Conservation (phyloP, 139 green algal species). For the Marvania coccoides region DNA sequence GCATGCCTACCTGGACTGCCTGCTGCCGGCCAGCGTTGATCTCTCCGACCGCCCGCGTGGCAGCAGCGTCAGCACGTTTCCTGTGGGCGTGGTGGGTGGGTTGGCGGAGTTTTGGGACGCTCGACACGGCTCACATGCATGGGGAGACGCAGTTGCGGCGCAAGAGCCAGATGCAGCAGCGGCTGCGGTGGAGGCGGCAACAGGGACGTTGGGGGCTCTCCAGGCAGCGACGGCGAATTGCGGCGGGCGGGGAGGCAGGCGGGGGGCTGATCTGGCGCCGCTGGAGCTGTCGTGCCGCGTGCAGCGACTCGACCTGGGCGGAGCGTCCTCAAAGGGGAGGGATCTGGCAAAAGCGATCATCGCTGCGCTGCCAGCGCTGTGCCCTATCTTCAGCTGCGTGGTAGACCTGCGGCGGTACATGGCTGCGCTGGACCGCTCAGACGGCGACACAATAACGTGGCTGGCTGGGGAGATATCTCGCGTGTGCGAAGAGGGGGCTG, state of each 20-base stretch:
- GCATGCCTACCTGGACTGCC: slow-evolving; percentile 50
- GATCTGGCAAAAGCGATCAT: slow-evolving; percentile 9
- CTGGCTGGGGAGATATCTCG: not conserved
- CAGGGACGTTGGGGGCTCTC: not conserved
- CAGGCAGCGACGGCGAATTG: not conserved
- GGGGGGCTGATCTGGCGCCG: slow-evolving; percentile 12
- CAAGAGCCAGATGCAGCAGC: not conserved
- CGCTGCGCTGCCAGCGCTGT: not conserved
- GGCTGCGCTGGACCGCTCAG: not conserved
- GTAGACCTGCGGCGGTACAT: slow-evolving; percentile 19
- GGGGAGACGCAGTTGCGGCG: not conserved
- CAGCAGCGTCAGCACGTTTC: slow-evolving; percentile 1
- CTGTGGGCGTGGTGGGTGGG: slow-evolving; percentile 18
- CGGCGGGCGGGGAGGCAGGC: too few species aligned
- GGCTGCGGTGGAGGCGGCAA: not conserved
- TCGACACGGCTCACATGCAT: not conserved
- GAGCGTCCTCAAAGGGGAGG: not conserved
- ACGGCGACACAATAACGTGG: not conserved
- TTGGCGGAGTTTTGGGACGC: slow-evolving; percentile 17
- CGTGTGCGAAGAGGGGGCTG: not conserved
- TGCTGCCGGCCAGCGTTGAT: slow-evolving; percentile 24
- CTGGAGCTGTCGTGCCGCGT: slow-evolving; percentile 19
- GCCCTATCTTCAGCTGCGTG: slow-evolving; percentile 7
- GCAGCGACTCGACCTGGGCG: slow-evolving; percentile 7
- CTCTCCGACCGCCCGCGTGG: not conserved